A percentile compares a stretch with the other conserved stretches of the same genome.
These are phyloP conservation scores for Suhomyces maxii DNA, from an alignment of 1,139 yeast genomes.

Conservation along the genomic window DNA sequence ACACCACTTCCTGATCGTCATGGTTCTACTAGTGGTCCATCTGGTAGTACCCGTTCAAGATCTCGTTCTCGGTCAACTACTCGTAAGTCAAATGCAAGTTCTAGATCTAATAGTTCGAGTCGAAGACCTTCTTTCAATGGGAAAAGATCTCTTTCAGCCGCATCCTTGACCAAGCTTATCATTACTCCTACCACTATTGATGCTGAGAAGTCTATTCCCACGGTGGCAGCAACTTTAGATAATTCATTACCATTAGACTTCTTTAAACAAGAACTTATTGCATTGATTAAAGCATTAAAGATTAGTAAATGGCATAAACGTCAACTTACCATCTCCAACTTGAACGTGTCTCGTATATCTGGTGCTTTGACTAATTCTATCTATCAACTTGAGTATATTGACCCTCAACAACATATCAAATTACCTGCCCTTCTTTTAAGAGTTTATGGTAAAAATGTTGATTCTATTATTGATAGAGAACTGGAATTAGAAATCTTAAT, in stretches of 20 bases:
- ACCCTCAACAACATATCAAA: conserved; percentile 23
- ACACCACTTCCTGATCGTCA: conserved; percentile 9
- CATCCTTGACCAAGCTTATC: conserved; percentile 10
- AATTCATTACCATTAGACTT: conserved; percentile 78
- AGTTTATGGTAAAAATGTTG: conserved; percentile 90
- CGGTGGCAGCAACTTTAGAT: conserved; percentile 53
- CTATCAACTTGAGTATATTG: conserved; percentile 58
- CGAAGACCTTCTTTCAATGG: conserved; percentile 37
- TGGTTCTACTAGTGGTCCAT: background rate
- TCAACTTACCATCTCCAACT: conserved; percentile 41
- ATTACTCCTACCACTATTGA: conserved; percentile 30
- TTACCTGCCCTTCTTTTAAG: conserved; percentile 62
- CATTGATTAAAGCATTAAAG: conserved; percentile 60
- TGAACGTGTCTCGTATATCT: conserved; percentile 61
- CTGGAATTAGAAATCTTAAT: conserved; percentile 71
- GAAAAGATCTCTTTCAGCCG: conserved; percentile 32
- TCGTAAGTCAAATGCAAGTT: conserved; percentile 34
- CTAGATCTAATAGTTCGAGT: conserved; percentile 38
- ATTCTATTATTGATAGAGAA: conserved; percentile 81
- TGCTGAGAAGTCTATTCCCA: conserved; percentile 34
- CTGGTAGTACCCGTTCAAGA: conserved; percentile 18
- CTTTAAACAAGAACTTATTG: conserved; percentile 77
- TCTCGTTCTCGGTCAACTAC: conserved; percentile 42
- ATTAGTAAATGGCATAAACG: conserved; percentile 77
- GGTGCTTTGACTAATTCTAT: conserved; percentile 95